Conservation (phyloP, 768 basidiomycete species). For the Rhodotorula babjevae region DNA sequence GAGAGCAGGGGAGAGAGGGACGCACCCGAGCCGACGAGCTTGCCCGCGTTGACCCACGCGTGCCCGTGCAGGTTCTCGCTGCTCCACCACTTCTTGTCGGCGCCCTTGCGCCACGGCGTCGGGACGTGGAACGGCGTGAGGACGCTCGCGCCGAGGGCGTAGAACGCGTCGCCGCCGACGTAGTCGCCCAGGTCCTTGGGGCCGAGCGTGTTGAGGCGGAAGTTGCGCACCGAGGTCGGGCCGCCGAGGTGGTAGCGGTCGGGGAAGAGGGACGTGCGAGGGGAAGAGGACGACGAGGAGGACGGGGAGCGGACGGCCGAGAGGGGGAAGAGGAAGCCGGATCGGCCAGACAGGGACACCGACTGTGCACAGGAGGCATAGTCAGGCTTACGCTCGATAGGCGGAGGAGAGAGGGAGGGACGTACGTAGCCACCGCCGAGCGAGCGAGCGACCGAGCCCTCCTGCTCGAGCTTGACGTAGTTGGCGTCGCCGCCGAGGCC, state of each 20-base stretch:
- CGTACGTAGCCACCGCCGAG: conserved; percentile 43
- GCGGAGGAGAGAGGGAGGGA: conserved; percentile 32
- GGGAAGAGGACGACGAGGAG: conserved; percentile 51
- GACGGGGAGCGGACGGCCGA: conserved; percentile 44
- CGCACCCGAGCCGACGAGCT: conserved; percentile 63
- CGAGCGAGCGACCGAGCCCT: conserved; percentile 60
- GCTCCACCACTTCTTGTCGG: conserved; percentile 46
- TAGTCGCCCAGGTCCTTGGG: conserved; percentile 68
- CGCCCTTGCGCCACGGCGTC: background rate
- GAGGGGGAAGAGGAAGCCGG: conserved; percentile 65
- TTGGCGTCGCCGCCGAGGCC: conserved; percentile 75
- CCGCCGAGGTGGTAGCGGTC: conserved; percentile 94
- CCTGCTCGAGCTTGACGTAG: conserved; percentile 68
- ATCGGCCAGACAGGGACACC: conserved; percentile 63
- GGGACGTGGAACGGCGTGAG: conserved; percentile 64
- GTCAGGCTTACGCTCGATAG: background rate
- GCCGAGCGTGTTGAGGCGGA: conserved; percentile 70
- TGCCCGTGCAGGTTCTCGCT: conserved; percentile 60
- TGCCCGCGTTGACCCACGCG: conserved; percentile 72
- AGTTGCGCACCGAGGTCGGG: conserved; percentile 74
- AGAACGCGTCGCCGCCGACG: conserved; percentile 74
- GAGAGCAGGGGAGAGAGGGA: conserved; percentile 18
- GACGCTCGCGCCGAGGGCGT: conserved; percentile 69
- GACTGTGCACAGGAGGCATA: background rate
- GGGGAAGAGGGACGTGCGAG: conserved; percentile 54